Conservation (phyloP, 1,284 basidiomycete species). For the Boletus albobrunnescens region DNA sequence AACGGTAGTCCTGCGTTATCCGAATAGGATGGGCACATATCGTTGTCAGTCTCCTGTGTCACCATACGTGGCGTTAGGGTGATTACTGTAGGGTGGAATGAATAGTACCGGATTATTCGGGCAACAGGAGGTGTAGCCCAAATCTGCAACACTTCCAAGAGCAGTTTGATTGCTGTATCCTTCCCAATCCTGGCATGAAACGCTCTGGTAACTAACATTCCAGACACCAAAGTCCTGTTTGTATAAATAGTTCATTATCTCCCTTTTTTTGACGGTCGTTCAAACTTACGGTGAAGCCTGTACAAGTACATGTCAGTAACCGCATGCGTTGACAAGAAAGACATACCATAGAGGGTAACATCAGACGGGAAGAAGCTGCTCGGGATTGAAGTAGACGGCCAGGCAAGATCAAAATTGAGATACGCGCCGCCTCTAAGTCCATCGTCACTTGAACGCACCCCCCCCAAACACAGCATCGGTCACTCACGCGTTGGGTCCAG, state of each 20-base stretch:
- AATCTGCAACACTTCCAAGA: constrained; percentile 55
- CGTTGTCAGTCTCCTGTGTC: constrained; percentile 43
- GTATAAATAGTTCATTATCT: background rate
- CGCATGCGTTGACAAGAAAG: background rate
- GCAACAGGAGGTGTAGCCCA: constrained; percentile 63
- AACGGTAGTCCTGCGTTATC: constrained; percentile 64
- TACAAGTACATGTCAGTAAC: background rate
- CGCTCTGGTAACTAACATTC: constrained; percentile 66
- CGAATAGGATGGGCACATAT: constrained; percentile 69
- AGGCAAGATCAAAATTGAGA: constrained; percentile 76
- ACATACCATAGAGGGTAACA: constrained; percentile 52
- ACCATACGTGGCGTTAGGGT: constrained; percentile 2
- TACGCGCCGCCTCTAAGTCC: constrained; percentile 52
- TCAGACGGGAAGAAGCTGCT: constrained; percentile 70
- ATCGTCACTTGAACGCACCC: background rate
- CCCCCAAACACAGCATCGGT: background rate
- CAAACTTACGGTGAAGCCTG: constrained; percentile 43
- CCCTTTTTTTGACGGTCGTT: background rate
- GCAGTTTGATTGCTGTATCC: constrained; percentile 57
- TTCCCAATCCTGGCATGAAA: constrained; percentile 61
- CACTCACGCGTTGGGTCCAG: constrained; percentile 57
- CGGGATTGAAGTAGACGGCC: constrained; percentile 67
- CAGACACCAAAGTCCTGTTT: constrained; percentile 76
- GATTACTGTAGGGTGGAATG: background rate
- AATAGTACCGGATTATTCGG: constrained; percentile 58